These are phyloP conservation scores for Aspergillus aculeatus DNA, from an alignment of 2,329 filamentous ascomycete genomes.

Conservation along the genomic window DNA sequence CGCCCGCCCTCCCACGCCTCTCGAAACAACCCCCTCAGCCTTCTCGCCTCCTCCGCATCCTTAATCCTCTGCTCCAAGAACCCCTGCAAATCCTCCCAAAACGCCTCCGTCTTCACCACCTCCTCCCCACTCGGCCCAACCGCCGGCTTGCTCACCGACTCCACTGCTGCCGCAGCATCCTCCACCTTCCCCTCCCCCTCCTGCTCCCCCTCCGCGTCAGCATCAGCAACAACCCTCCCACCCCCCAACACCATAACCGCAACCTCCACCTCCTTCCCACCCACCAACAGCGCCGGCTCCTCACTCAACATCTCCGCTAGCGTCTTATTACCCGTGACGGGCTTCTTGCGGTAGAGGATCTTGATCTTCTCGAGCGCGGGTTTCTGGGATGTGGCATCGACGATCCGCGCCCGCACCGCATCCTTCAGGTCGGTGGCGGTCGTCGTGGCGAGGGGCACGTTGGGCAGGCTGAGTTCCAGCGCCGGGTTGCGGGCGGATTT, in stretches of 20 bases:
- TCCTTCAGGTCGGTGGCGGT: constrained; percentile 78
- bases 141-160: constrained; percentile 38
- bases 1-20: constrained; percentile 56
- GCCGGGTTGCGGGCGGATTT: constrained; percentile 69
- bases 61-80: constrained; percentile 78
- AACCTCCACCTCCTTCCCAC: constrained; percentile 64
- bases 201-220: no score
- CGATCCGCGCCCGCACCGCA: constrained; percentile 62
- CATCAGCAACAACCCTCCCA: constrained; percentile 47
- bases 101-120: constrained; percentile 67
- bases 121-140: constrained; percentile 57
- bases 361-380: constrained; percentile 71
- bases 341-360: constrained; percentile 83
- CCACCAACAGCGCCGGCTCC: constrained; percentile 45
- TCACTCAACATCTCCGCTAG: constrained; percentile 68
- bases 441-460: constrained; percentile 62
- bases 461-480: constrained; percentile 64
- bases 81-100: constrained; percentile 81
- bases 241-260: constrained; percentile 86
- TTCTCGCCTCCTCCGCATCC: constrained; percentile 64
- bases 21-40: constrained; percentile 67
- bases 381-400: no score
- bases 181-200: no score
- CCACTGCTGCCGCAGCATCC: constrained; percentile 23
- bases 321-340: constrained; percentile 69